Evolutionary conservation across 176 grass and related monocot species (phyloP), one percentile per base, ranked within the genome.

Genomic region (Carex pumila): DNA sequence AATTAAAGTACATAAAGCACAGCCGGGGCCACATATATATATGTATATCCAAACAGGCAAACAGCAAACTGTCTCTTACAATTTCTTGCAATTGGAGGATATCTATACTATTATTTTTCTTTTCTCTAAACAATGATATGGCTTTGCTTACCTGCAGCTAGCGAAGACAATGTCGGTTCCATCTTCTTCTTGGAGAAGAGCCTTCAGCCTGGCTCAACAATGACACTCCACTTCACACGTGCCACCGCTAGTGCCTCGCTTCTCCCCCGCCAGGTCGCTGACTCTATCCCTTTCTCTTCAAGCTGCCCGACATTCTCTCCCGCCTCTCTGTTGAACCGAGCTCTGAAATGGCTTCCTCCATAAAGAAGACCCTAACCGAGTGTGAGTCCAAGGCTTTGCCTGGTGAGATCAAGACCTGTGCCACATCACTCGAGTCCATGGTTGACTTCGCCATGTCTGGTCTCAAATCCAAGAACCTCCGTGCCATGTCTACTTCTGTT

Each of bases 391-490:
- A 85, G 0, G 49, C 63, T 31, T 29, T 56, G 4, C 43, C 54
- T 0, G 79, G 79, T 13, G 63, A 61, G 85, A 49, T 67, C 17
- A 87, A 84, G 79, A 58, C 0, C 83, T 92, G 88, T 49, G 83
- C 58, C 57, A 84, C 83, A 54, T 92, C 86, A 18, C 9, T 84
- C 2, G 79, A 92, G 72, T 90, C 91, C 32, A 90, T 92, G 88
- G 85, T 83, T 13, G 88, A 90, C 12, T 90, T 88, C 37, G 54
- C 77, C 79, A 52, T 37, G 9, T 67, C 85, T 37, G 56, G 71
- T 79, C 90, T 87, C 45, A 71, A 71, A 30, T 86, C 85, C 21
- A 9, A 21, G 31, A 25, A 83, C 39, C 1, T 92, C 52, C 73
- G 3, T 34, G 55, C 79, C 17, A 29, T 25, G 83, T 80, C 83